Evolutionary conservation across 805 yeast genomes (phyloP).

Genomic region (Clavispora santaluciae): DNA sequence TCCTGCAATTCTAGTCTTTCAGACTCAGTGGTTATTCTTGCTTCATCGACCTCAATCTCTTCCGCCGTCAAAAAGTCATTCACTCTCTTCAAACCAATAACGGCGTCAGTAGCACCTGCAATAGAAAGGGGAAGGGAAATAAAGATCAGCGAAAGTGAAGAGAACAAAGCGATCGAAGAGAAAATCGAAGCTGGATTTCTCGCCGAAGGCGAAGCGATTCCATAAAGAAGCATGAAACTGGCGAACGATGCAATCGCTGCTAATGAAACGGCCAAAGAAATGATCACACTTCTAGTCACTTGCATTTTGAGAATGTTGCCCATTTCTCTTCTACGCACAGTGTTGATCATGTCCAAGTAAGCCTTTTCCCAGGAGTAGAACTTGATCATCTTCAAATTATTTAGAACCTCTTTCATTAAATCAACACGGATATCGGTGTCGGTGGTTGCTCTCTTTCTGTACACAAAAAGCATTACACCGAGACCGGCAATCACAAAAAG

Average conservation of each 20-base stretch:
- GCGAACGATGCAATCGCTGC: conserved; percentile 2
- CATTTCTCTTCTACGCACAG: conserved; percentile 4
- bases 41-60: neutral
- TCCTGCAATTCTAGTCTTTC: neutral
- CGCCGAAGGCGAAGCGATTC: conserved; percentile 1
- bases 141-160: conserved; percentile 1
- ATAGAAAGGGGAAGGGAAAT: conserved; percentile 5
- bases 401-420: conserved; percentile 5
- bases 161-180: conserved; percentile 7
- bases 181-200: conserved; percentile 7
- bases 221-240: conserved; percentile 6
- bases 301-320: conserved; percentile 3
- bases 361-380: conserved; percentile 11
- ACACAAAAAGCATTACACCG: conserved; percentile 4
- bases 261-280: conserved; percentile 5
- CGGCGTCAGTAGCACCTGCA: conserved; percentile 3
- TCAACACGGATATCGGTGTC: conserved; percentile 7
- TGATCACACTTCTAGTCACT: conserved; percentile 3
- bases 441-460: conserved; percentile 4
- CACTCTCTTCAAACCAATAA: conserved; percentile 3
- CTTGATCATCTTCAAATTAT: conserved; percentile 8
- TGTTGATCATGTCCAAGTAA: conserved; percentile 1
- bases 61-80: conserved; percentile 2
- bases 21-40: neutral
- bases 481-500: conserved; percentile 1